phyloP scores from a whole-genome alignment of 345 rosid species.

The Lepidium sativum region DNA sequence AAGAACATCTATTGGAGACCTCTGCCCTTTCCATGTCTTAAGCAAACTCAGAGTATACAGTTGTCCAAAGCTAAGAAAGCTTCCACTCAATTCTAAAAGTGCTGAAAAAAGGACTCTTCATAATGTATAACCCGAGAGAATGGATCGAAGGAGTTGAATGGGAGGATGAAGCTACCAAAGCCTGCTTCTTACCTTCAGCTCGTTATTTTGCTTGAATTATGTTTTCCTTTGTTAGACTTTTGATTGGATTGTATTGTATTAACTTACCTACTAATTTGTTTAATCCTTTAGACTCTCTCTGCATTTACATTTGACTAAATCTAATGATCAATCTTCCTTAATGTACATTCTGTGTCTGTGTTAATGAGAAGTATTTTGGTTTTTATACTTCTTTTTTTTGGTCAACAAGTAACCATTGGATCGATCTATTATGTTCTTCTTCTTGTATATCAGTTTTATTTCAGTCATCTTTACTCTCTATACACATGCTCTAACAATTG shows the following conservation, averaged over 20 bases:
- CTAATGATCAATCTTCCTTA: no score
- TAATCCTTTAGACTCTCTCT: no score
- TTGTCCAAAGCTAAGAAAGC: slow-evolving; percentile 8
- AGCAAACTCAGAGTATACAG: fast-evolving
- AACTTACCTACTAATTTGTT: no score
- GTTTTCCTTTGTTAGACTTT: no score
- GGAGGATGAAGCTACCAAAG: slow-evolving; percentile 9
- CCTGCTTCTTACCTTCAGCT: not conserved
- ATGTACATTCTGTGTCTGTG: no score
- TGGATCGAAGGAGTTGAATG: not conserved
- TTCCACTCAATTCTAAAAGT: slow-evolving; percentile 7
- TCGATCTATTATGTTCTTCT: not conserved
- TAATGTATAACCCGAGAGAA: not conserved
- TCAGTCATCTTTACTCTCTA: slow-evolving; percentile 1
- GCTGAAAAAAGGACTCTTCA: not conserved
- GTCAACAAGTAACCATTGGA: no score
- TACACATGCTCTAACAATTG: slow-evolving; percentile 11
- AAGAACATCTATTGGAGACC: not conserved
- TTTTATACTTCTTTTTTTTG: no score
- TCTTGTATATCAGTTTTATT: not conserved
- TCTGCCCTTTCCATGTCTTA: slow-evolving; percentile 11
- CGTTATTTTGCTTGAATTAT: no score
- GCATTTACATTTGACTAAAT: no score
- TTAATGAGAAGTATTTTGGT: no score
- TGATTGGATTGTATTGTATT: no score